Evolutionary conservation across 2,329 filamentous ascomycete genomes (phyloP), one percentile per base, ranked within the genome.

Genomic region (Penicillium sp.): DNA sequence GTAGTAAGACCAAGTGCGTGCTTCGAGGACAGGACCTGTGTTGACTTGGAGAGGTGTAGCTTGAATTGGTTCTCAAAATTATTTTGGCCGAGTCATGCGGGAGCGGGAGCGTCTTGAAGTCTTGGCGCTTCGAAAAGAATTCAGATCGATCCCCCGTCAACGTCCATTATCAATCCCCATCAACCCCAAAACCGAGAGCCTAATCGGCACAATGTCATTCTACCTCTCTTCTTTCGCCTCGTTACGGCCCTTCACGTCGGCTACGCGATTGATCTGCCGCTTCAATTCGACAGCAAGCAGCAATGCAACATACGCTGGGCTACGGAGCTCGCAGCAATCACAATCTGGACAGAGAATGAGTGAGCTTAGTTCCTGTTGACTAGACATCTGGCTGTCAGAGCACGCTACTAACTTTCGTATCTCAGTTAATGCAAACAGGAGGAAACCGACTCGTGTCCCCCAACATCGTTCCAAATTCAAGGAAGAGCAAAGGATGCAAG

Each of bases 401-500:
- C 7, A 7, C 9, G 9, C 17, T 41, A 11, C 47, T 58, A 23
- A 58, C 23, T 13, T 17, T 17, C 23, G n/a, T 23, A 45, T 30
- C 17, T n/a, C 15, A 38, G 35, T 9, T 13, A 38, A 38, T 13
- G 9, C 9, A 9, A 38, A 38, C 35, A 38, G 35, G 15, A 38
- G 35, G 4, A 13, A 9, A 38, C 9, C 4, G 11, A 38, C 15
- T 11, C 35, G 35, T 9, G 8, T 9, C 9, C 9, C 35, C 9
- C 9, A 13, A 38, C 9, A 38, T 38, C 35, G 35, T 11, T 11
- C 35, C 35, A 70, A 66, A 63, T 72, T 76, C 53, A 66, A 78
- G 21, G 71, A 76, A 63, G 73, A 79, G 35, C 75, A 78, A 62
- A 75, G 72, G 63, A 63, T 70, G 9, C 73, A 73, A 57, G 69